Evolutionary conservation across 441 rosid genomes (phyloP).

Genomic region (Corymbia calophylla): DNA sequence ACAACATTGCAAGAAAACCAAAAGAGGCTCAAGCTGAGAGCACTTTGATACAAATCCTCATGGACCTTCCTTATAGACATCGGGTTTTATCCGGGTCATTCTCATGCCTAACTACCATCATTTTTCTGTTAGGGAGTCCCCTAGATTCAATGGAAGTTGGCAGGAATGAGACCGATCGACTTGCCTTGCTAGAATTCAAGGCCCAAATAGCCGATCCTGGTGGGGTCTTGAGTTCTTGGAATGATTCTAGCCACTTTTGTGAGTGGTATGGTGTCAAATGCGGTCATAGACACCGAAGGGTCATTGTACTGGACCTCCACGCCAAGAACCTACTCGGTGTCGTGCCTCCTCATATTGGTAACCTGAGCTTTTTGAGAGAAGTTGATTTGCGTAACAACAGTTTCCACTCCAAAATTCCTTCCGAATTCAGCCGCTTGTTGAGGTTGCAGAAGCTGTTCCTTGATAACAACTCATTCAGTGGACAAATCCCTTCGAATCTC

Average conservation of each 20-base stretch:
- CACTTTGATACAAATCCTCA: neutral
- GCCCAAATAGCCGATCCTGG: rapidly evolving
- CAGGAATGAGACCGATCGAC: neutral
- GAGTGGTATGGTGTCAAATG: too few species aligned
- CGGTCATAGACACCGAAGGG: neutral
- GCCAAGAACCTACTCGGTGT: rapidly evolving
- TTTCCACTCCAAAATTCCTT: neutral
- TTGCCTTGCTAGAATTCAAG: neutral
- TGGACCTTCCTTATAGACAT: neutral
- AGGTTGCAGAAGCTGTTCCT: neutral
- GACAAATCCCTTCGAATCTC: neutral
- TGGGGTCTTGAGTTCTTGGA: neutral
- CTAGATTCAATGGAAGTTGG: neutral
- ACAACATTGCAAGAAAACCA: neutral
- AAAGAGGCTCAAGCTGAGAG: too few species aligned
- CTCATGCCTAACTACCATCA: neutral
- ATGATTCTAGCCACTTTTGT: neutral
- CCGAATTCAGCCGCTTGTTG: neutral
- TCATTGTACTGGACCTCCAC: rapidly evolving
- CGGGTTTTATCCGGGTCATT: neutral
- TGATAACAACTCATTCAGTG: neutral
- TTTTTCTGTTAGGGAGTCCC: neutral
- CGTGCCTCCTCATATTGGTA: neutral
- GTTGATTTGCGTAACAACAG: neutral
- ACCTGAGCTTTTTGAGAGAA: neutral